A percentile compares a stretch with the other conserved stretches of the same genome.
These are phyloP conservation scores for Flammula alnicola DNA, from an alignment of 1,284 basidiomycete genomes.

Conservation along the genomic window DNA sequence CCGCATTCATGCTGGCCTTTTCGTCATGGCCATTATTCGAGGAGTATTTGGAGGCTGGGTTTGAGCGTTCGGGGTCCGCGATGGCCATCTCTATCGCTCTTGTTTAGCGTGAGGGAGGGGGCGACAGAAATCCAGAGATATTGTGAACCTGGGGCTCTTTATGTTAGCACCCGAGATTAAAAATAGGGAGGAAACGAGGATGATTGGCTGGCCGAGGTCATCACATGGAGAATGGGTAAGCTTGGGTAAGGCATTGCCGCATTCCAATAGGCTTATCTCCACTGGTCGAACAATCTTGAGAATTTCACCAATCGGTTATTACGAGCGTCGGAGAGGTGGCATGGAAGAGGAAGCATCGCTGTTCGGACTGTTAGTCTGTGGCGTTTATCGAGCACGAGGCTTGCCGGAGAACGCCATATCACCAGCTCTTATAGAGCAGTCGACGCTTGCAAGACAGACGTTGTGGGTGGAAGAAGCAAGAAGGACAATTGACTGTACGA, in stretches of 20 bases:
- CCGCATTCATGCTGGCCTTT: slow-evolving; percentile 2
- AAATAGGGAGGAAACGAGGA: neutral
- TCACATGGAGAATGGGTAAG: slow-evolving; percentile 9
- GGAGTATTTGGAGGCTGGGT: neutral
- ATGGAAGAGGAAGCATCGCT: slow-evolving; percentile 4
- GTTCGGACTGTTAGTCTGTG: neutral
- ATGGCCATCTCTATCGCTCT: too few species aligned
- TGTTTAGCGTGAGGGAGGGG: too few species aligned
- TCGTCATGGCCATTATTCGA: neutral
- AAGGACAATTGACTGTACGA: too few species aligned
- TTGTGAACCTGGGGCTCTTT: neutral
- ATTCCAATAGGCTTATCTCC: too few species aligned
- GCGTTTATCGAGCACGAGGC: too few species aligned
- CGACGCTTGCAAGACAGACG: too few species aligned
- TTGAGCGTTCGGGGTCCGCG: neutral
- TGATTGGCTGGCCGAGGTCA: slow-evolving; percentile 8
- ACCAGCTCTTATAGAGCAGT: too few species aligned
- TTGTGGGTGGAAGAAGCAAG: too few species aligned
- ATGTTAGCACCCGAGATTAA: slow-evolving; percentile 2
- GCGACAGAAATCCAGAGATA: neutral
- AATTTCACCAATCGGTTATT: neutral
- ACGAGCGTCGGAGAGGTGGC: neutral
- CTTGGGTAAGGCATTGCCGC: neutral
- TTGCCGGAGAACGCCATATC: too few species aligned
- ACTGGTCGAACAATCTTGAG: neutral